A percentile compares a stretch with the other conserved stretches of the same genome.
phyloP scores from a whole-genome alignment of 2,329 filamentous ascomycete genomes.

The Proliferodiscus dingleyae region DNA sequence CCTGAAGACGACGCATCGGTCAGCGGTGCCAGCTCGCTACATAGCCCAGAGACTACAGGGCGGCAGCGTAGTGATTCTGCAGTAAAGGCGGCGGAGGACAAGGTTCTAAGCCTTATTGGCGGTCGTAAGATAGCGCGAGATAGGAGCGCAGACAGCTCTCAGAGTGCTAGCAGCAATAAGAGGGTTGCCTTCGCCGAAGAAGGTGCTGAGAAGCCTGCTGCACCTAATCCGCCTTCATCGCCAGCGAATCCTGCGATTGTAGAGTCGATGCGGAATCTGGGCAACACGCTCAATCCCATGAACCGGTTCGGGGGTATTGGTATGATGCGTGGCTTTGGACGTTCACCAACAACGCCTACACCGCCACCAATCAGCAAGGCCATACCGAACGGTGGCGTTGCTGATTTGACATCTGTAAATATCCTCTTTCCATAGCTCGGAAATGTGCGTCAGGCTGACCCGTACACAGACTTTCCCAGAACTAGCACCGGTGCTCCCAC shows the following conservation, averaged over 20 bases:
- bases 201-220: conserved; percentile 33
- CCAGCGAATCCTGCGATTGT: conserved; percentile 58
- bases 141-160: conserved; percentile 68
- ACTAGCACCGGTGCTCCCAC: conserved; percentile 49
- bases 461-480: conserved; percentile 53
- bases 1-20: conserved; percentile 37
- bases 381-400: conserved; percentile 44
- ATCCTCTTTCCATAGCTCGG: background rate
- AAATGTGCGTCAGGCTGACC: conserved; percentile 10
- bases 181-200: conserved; percentile 47
- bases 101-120: conserved; percentile 65
- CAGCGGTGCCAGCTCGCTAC: conserved; percentile 47
- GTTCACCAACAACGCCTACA: conserved; percentile 38
- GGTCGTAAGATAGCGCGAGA: conserved; percentile 61
- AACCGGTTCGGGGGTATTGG: conserved; percentile 70
- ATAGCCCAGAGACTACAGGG: conserved; percentile 32
- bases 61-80: conserved; percentile 29
- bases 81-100: conserved; percentile 52
- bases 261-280: conserved; percentile 76
- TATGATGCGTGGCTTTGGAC: conserved; percentile 71
- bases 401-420: conserved; percentile 51
- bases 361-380: conserved; percentile 38
- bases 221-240: conserved; percentile 28
- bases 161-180: conserved; percentile 56
- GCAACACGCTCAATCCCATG: conserved; percentile 78